These are phyloP conservation scores for Fraxinus latifolia DNA, from an alignment of 305 asterid species.

Conservation along the genomic window DNA sequence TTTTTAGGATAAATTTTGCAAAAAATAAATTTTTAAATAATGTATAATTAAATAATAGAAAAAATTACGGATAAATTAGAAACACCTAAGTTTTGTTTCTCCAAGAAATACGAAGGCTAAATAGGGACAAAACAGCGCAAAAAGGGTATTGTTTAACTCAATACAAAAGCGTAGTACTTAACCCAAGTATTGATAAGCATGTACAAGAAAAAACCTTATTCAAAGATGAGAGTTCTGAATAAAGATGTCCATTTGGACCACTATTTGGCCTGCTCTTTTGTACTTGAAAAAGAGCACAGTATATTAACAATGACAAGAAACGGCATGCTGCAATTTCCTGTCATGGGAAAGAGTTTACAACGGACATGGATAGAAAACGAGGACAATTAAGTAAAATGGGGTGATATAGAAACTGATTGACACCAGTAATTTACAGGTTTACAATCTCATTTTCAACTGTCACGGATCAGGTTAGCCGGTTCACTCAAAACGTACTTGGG, in stretches of 20 bases:
- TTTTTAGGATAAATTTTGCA: neutral
- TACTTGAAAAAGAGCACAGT: neutral
- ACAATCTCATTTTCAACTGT: constrained; percentile 47
- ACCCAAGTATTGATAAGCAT: neutral
- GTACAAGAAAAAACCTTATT: neutral
- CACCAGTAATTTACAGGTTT: neutral
- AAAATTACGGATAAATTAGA: neutral
- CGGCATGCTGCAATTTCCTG: neutral
- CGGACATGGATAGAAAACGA: neutral
- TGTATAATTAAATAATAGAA: neutral
- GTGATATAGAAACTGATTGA: neutral
- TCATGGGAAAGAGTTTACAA: neutral
- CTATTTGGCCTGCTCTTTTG: neutral
- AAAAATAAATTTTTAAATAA: neutral
- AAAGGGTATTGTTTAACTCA: neutral
- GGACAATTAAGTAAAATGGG: neutral
- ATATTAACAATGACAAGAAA: neutral
- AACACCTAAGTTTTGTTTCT: too few species aligned
- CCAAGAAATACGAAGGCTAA: neutral
- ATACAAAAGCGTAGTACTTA: neutral
- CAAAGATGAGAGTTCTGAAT: neutral
- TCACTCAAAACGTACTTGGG: constrained; percentile 90
- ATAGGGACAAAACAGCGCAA: neutral
- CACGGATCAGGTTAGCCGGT: constrained; percentile 76
- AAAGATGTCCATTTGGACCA: neutral